A percentile compares a stretch with the other conserved stretches of the same genome.
Evolutionary conservation across 1,284 basidiomycete species (phyloP).

Genomic region (Tilletia indica): DNA sequence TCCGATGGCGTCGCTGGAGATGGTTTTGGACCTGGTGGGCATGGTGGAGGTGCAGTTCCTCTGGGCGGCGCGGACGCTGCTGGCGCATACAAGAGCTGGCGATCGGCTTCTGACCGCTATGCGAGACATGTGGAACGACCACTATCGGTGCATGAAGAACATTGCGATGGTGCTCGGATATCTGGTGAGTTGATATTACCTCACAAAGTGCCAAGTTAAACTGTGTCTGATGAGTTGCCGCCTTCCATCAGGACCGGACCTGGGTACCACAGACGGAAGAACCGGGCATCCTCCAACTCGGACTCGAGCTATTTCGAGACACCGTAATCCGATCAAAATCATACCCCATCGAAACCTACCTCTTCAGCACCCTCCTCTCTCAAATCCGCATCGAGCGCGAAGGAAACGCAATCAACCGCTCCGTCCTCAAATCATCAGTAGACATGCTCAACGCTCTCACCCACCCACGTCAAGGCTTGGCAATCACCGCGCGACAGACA

Average conservation of each 20-base stretch:
- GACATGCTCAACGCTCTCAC: constrained; percentile 77
- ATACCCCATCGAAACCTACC: constrained; percentile 75
- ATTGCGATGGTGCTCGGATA: constrained; percentile 89
- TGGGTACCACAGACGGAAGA: constrained; percentile 45
- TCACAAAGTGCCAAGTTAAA: neutral
- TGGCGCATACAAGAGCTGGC: constrained; percentile 63
- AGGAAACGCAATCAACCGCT: constrained; percentile 85
- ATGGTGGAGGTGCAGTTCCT: neutral
- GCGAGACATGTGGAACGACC: constrained; percentile 88
- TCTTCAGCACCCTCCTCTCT: constrained; percentile 76
- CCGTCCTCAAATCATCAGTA: constrained; percentile 80
- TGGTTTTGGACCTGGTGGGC: neutral
- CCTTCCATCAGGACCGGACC: constrained; percentile 54
- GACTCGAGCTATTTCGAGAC: constrained; percentile 78
- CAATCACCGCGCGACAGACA: constrained; percentile 55
- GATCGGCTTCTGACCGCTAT: constrained; percentile 82
- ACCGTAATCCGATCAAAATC: constrained; percentile 67
- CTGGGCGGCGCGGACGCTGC: constrained; percentile 41
- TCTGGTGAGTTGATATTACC: constrained; percentile 67
- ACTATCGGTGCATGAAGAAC: constrained; percentile 83
- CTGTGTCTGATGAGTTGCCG: neutral
- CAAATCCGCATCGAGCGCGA: constrained; percentile 89
- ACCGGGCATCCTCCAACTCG: constrained; percentile 73
- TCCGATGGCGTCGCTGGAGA: neutral
- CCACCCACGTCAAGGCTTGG: constrained; percentile 49